Evolutionary conservation across 129 eudicot genomes (phyloP), one percentile per base, ranked within the genome.

Genomic region (Flaveria linearis): DNA sequence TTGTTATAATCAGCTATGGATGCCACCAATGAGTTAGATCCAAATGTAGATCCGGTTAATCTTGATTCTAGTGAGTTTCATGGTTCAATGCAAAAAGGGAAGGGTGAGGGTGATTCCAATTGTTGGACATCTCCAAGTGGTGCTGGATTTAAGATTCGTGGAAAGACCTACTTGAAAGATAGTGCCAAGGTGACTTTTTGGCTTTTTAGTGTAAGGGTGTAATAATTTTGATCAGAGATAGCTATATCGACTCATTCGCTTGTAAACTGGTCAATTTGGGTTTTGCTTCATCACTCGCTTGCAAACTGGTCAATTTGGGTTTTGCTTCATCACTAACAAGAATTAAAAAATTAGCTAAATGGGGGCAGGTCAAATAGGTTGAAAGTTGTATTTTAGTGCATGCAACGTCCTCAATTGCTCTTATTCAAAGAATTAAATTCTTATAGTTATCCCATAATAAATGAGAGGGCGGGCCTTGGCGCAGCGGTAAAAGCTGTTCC

Each of bases 111-210:
- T 64, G 97, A 95, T 68, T 64, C 76, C 46, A 84, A 95, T 76
- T 95, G 99, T 84, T 95, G 99, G 99, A 75, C 91, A 64, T 84
- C 90, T 80, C 99, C 99, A 17, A 75, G 85, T 81, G 96, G 97
- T 73, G 68, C 88, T 22, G 99, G 96, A 80, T 95, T 95, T 82
- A 89, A 86, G 91, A 84, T 95, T 60, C 83, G 99, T 61, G 99
- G 99, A 82, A 86, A 89, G 83, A 83, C 97, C 68, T 95, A 95
- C 73, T 75, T 89, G 84, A 87, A 89, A 84, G 96, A 95, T 74
- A 84, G 81, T 72, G 72, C 71, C 15, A 95, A 95, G 95, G 99
- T 91, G 28, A 50, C 62, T n/a, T 78, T 75, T 71, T 39, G 41
- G 41, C 20, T 57, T 12, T 62, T 50, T 20, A 47, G 42, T 73